Evolutionary conservation across 31 red algal genomes (phyloP).

Genomic region (Asparagopsis taxiformis): DNA sequence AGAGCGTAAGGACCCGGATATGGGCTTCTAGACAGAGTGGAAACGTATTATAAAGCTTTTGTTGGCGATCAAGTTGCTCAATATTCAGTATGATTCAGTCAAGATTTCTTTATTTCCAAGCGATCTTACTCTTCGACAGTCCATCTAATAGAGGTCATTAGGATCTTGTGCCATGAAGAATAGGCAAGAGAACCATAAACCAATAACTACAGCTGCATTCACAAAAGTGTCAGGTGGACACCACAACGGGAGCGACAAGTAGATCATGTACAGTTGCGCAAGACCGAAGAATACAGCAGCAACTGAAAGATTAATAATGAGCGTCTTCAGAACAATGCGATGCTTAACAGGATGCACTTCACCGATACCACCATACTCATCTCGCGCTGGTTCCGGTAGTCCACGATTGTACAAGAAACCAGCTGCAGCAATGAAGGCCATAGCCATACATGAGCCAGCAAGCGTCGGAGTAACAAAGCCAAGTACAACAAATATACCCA

Average conservation of each 20-base stretch:
- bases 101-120: neutral
- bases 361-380: slow-evolving; percentile 84
- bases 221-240: slow-evolving; percentile 70
- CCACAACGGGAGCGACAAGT: slow-evolving; percentile 73
- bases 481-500: slow-evolving; percentile 78
- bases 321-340: slow-evolving; percentile 63
- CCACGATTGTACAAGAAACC: slow-evolving; percentile 96
- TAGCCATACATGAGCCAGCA: slow-evolving; percentile 83
- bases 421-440: slow-evolving; percentile 84
- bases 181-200: slow-evolving; percentile 70
- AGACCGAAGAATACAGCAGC: slow-evolving; percentile 78
- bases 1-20: slow-evolving; percentile 36
- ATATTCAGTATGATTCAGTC: no score
- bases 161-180: slow-evolving; percentile 82
- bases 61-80: no score
- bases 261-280: slow-evolving; percentile 65
- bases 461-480: slow-evolving; percentile 85
- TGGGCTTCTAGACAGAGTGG: neutral
- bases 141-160: slow-evolving; percentile 68
- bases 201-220: slow-evolving; percentile 53
- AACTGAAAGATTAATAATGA: slow-evolving; percentile 68
- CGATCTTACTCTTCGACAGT: neutral
- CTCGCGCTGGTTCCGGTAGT: slow-evolving; percentile 77
- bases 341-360: slow-evolving; percentile 88
- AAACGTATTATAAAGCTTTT: no score